Base-by-base conservation (phyloP, 2,329 filamentous ascomycete genomes). In the Anthostomella pinea region DNA sequence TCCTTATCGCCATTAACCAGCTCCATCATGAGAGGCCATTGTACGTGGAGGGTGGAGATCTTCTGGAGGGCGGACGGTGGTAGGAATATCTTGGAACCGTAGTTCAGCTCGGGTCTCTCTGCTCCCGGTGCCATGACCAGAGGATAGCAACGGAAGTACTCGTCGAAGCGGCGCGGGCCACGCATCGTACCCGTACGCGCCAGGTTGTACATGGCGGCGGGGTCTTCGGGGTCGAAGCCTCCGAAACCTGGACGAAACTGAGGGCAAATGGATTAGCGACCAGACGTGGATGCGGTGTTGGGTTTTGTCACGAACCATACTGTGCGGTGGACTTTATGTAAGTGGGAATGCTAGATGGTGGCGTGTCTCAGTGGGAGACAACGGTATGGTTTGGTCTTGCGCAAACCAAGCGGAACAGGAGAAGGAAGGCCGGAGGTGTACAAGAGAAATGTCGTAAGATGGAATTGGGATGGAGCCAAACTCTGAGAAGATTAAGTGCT, bases 141-240 rank as follows among this genome's bases (percentile, higher is more conserved):
- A 27, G 93, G 93, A 59, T 97, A 98, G 72, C 90, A 96, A 56
- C 93, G 84, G 68, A 96, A 97, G 70, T 95, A 97, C 66, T 98
- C 93, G 65, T 98, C 91, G 69, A 98, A 98, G 43, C 90, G 87
- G 54, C 88, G 85, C 35, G 72, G 63, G 35, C 72, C 65, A 41
- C 74, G 69, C 46, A 57, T 55, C 53, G 58, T 56, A 39, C 66
- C 64, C 17, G 60, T 56, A 17, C 65, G 63, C 25, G 68, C 68
- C 64, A 74, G 67, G 56, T 68, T 68, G 56, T 67, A 70, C 54
- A 74, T 65, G 40, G 69, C 63, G 19, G 67, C 63, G n/a, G 70
- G 65, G 49, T 74, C 68, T 43, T 59, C 60, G 39, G 69, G 65
- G 51, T 74, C 69, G 48, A 68, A 70, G 30, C 60, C 66, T 33